Evolutionary conservation across 2,329 filamentous ascomycete genomes (phyloP), one percentile per base, ranked within the genome.

Genomic region (Stemphylium beticola): DNA sequence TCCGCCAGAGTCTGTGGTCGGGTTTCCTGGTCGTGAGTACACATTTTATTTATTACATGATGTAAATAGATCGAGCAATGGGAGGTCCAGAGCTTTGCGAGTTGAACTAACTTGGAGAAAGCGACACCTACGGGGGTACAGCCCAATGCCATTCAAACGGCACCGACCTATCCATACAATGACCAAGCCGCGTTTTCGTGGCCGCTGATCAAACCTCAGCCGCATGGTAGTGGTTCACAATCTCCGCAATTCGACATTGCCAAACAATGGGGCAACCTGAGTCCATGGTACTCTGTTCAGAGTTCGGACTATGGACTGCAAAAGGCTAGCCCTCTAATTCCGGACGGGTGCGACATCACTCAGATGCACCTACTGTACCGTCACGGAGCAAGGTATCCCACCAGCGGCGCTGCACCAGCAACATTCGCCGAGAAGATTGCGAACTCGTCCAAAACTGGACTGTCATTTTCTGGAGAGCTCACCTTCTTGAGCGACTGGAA

Each of bases 241-340:
- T 64, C 61, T 8, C 47, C 58, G 26, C 44, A 49, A 8, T 69
- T 72, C 41, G 67, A 72, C 20, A 69, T 69, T 24, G 60, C 50
- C 43, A 69, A 67, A 32, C 68, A 70, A 53, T 71, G 69, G 69
- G 67, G 69, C 7, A 72, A 72, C 32, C 53, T 72, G 4, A 64
- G 64, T 8, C 69, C 69, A 9, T 70, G 68, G 68, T 69, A 69
- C 46, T 69, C 66, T 22, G 49, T 72, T 12, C 61, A 53, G 9
- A 71, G 67, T 9, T 43, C 62, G 3, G 69, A 72, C 40, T 72
- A 71, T 38, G 66, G 69, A 14, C 44, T 72, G 40, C 60, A 64
- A 15, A 53, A 69, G 45, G 64, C 69, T 1, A 62, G 51, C n/a
- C 69, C 67, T 12, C 49, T 71, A 2, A 55, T 59, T 4, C 69